Percentiles rank a stretch among this genome's conserved stretches.
These are phyloP conservation scores for Cladobotryum protrusum DNA, from an alignment of 2,329 filamentous ascomycete species.

Conservation along the genomic window DNA sequence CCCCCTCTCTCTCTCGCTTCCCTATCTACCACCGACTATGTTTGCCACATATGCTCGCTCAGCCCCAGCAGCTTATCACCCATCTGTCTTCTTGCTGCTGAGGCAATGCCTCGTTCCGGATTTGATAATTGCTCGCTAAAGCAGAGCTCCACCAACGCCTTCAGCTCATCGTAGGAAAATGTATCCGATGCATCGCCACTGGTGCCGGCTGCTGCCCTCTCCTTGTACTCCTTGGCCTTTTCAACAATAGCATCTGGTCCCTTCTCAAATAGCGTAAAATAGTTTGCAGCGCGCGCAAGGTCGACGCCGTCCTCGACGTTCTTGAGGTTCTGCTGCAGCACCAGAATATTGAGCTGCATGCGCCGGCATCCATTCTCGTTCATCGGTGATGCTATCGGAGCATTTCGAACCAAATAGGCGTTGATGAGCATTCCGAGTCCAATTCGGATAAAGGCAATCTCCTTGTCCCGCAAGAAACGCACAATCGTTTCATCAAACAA, in stretches of 20 bases:
- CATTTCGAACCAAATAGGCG: constrained; percentile 67
- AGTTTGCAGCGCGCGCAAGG: constrained; percentile 57
- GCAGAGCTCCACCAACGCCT: constrained; percentile 58
- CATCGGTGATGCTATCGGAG: constrained; percentile 68
- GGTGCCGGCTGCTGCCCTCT: constrained; percentile 28
- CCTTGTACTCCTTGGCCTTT: constrained; percentile 48
- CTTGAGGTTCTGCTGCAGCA: constrained; percentile 94
- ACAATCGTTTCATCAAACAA: constrained; percentile 78
- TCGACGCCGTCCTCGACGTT: constrained; percentile 72
- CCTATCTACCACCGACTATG: constrained; percentile 1
- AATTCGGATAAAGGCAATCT: constrained; percentile 68
- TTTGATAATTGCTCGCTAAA: constrained; percentile 62
- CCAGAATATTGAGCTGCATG: constrained; percentile 89
- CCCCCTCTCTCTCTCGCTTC: no score
- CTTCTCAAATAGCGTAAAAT: constrained; percentile 61
- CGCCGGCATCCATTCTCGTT: constrained; percentile 77
- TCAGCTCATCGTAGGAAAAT: constrained; percentile 62
- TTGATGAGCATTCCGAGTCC: constrained; percentile 77
- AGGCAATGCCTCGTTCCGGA: constrained; percentile 60
- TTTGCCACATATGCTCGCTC: constrained; percentile 68
- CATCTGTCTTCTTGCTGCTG: constrained; percentile 62
- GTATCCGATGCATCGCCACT: constrained; percentile 30
- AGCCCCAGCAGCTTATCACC: constrained; percentile 63
- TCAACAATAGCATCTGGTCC: constrained; percentile 60
- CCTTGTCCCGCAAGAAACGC: constrained; percentile 62